Conservation (phyloP, 768 basidiomycete species). For the Clitopilus passeckerianus region DNA sequence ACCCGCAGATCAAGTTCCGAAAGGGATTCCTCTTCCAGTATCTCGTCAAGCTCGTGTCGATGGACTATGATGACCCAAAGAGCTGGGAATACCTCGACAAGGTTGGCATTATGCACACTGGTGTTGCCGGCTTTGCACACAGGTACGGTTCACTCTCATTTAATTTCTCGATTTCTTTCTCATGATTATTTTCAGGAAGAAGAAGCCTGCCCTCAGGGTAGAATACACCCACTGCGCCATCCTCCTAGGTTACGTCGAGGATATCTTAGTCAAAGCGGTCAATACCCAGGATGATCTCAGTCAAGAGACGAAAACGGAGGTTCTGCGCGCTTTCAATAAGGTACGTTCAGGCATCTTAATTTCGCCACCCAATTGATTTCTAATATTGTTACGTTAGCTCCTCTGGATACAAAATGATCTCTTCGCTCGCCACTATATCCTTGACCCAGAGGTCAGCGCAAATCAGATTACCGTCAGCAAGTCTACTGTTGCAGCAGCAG, state of each 20-base stretch:
- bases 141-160: constrained; percentile 19
- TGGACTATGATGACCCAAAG: constrained; percentile 36
- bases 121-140: constrained; percentile 36
- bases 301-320: constrained; percentile 31
- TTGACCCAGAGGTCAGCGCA: neutral
- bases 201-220: constrained; percentile 28
- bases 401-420: constrained; percentile 44
- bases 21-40: constrained; percentile 33
- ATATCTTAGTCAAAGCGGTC: constrained; percentile 36
- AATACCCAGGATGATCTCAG: constrained; percentile 31
- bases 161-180: neutral
- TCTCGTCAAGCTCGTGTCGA: constrained; percentile 30
- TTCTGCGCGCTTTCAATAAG: constrained; percentile 39
- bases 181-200: constrained; percentile 9
- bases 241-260: constrained; percentile 41
- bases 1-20: constrained; percentile 43
- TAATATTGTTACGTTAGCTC: constrained; percentile 19
- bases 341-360: constrained; percentile 14
- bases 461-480: neutral
- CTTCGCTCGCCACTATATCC: constrained; percentile 14
- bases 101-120: constrained; percentile 48
- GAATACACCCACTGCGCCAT: constrained; percentile 34
- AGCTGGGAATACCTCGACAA: constrained; percentile 44
- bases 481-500: neutral
- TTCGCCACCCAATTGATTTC: neutral